A percentile compares a stretch with the other conserved stretches of the same genome.
Conservation (phyloP, 208 protist genomes). For the Balamuthia mandrillaris region DNA sequence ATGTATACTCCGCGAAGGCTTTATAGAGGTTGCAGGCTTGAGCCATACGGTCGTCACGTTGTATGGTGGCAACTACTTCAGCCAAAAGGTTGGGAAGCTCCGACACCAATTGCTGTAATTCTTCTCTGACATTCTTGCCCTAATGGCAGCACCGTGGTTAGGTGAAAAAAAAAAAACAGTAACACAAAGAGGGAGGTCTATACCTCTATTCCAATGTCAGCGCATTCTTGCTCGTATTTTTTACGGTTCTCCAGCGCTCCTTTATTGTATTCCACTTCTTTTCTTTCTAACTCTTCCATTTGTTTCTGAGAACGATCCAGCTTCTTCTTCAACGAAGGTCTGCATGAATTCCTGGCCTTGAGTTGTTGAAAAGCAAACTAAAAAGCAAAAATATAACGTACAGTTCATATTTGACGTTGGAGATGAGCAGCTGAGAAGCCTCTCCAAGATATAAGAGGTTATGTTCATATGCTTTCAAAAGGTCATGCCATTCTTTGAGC, state of each 20-base stretch:
- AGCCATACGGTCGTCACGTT: background rate
- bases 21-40: background rate
- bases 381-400: background rate
- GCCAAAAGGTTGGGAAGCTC: background rate
- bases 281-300: background rate
- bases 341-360: background rate
- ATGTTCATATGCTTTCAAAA: conserved; percentile 8
- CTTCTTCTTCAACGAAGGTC: background rate
- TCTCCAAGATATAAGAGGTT: background rate
- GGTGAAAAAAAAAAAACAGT: background rate
- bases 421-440: conserved; percentile 6
- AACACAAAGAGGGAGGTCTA: background rate
- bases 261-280: background rate
- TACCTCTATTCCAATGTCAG: background rate
- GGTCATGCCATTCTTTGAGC: conserved; percentile 7
- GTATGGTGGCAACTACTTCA: background rate
- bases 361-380: background rate
- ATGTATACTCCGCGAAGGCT: background rate
- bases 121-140: background rate
- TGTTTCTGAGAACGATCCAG: background rate
- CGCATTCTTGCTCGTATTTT: background rate
- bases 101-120: background rate
- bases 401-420: conserved; percentile 21
- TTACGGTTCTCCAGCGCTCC: background rate
- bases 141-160: background rate